phyloP scores from a whole-genome alignment of 2,329 filamentous ascomycete species.

The Emydomyces testavorans region DNA sequence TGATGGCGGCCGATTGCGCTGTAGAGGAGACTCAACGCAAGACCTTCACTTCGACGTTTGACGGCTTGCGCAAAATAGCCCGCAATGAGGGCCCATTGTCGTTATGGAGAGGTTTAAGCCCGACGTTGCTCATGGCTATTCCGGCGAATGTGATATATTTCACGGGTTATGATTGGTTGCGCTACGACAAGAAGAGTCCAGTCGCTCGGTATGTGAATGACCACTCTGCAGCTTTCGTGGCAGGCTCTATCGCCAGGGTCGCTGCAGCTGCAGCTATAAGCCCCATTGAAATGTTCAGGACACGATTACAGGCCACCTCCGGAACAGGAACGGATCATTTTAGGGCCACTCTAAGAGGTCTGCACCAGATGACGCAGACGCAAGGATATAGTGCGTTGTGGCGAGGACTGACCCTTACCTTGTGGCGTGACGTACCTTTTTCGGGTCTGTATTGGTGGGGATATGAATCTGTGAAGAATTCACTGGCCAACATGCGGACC shows the following conservation, averaged over 20 bases:
- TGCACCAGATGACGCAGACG: slow-evolving; percentile 65
- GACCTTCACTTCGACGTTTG: slow-evolving; percentile 80
- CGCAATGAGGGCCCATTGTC: slow-evolving; percentile 79
- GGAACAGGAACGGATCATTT: slow-evolving; percentile 53
- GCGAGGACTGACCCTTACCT: slow-evolving; percentile 77
- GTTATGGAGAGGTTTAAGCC: slow-evolving; percentile 87
- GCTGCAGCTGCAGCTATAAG: slow-evolving; percentile 73
- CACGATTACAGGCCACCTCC: slow-evolving; percentile 72
- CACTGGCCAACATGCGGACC: slow-evolving; percentile 55
- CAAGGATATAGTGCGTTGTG: slow-evolving; percentile 75
- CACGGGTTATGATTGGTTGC: slow-evolving; percentile 91
- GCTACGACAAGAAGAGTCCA: slow-evolving; percentile 61
- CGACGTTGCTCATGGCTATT: slow-evolving; percentile 85
- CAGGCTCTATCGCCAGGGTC: slow-evolving; percentile 65
- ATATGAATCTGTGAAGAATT: slow-evolving; percentile 71
- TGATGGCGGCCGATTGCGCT: slow-evolving; percentile 56
- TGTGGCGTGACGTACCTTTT: slow-evolving; percentile 96
- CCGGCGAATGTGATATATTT: slow-evolving; percentile 98
- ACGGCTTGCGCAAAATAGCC: slow-evolving; percentile 87
- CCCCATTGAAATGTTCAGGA: slow-evolving; percentile 89
- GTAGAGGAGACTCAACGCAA: slow-evolving; percentile 75
- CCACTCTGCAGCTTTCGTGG: slow-evolving; percentile 64
- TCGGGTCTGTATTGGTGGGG: slow-evolving; percentile 98
- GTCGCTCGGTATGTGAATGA: slow-evolving; percentile 54
- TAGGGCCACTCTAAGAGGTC: slow-evolving; percentile 61